Evolutionary conservation across 2,329 filamentous ascomycete genomes (phyloP).

Genomic region (Stylonectria norvegica): DNA sequence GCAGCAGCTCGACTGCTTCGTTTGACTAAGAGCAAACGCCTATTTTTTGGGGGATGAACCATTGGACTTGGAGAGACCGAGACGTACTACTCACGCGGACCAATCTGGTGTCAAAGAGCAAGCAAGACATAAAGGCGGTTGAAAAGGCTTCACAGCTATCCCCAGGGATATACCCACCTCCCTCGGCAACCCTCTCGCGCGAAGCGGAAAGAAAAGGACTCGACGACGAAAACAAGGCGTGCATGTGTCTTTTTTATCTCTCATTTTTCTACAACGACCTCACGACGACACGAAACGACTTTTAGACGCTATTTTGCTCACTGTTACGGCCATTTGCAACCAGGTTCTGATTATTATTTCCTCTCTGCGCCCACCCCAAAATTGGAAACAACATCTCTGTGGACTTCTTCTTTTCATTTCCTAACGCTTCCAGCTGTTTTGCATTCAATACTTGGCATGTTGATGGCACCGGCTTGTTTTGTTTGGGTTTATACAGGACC

Average conservation of each 20-base stretch:
- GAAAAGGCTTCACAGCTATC: conserved; percentile 39
- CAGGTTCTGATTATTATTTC: background rate
- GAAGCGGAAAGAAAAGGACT: conserved; percentile 16
- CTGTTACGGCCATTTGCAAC: conserved; percentile 15
- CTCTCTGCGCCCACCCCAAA: conserved; percentile 6
- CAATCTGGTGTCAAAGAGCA: conserved; percentile 13
- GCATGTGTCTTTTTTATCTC: conserved; percentile 9
- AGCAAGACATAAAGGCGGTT: conserved; percentile 32
- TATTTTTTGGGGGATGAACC: conserved; percentile 5
- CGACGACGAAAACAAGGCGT: conserved; percentile 12
- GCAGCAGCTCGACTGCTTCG: conserved; percentile 60
- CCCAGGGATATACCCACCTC: conserved; percentile 30
- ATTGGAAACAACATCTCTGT: conserved; percentile 9
- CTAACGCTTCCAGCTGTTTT: conserved; percentile 1
- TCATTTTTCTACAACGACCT: too few species aligned
- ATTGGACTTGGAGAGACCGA: conserved; percentile 14
- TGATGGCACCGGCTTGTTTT: background rate
- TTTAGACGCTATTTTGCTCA: conserved; percentile 24
- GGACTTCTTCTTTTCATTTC: conserved; percentile 2
- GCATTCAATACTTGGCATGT: background rate
- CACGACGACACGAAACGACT: conserved; percentile 25
- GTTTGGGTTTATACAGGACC: background rate
- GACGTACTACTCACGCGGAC: conserved; percentile 10
- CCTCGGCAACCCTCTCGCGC: conserved; percentile 26
- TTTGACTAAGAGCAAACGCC: conserved; percentile 43